Percentiles rank a stretch among this genome's conserved stretches.
These are phyloP conservation scores for Oemleria cerasiformis DNA, from an alignment of 306 rosid species.

Conservation along the genomic window DNA sequence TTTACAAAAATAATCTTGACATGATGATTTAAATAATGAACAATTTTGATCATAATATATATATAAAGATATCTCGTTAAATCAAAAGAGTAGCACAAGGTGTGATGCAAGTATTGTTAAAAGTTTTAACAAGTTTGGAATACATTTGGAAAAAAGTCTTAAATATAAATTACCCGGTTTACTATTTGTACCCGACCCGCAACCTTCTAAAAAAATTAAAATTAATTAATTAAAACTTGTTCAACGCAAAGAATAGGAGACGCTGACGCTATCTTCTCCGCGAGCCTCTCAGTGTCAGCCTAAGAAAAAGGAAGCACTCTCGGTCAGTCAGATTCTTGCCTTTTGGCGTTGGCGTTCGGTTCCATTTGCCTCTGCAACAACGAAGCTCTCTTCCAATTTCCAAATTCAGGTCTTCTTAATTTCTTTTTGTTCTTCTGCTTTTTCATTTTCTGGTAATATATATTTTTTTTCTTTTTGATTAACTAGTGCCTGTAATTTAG, in stretches of 20 bases:
- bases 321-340: background rate
- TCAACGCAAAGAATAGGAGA: background rate
- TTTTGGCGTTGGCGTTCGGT: background rate
- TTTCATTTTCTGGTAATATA: background rate
- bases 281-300: background rate
- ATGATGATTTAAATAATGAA: no score
- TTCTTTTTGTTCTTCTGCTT: no score
- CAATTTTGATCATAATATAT: no score
- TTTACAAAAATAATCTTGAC: no score
- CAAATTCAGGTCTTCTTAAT: conserved; percentile 8
- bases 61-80: no score
- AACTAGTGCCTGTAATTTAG: background rate
- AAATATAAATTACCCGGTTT: background rate
- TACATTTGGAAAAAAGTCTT: no score
- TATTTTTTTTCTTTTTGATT: background rate
- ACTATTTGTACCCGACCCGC: background rate
- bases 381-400: background rate
- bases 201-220: background rate
- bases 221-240: background rate
- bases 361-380: background rate
- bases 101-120: no score
- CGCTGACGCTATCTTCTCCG: background rate
- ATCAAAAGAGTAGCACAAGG: no score
- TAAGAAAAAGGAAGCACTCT: background rate
- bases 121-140: no score